Base-by-base conservation (phyloP, 2,329 filamentous ascomycete genomes). In the Trichoderma sp. region DNA sequence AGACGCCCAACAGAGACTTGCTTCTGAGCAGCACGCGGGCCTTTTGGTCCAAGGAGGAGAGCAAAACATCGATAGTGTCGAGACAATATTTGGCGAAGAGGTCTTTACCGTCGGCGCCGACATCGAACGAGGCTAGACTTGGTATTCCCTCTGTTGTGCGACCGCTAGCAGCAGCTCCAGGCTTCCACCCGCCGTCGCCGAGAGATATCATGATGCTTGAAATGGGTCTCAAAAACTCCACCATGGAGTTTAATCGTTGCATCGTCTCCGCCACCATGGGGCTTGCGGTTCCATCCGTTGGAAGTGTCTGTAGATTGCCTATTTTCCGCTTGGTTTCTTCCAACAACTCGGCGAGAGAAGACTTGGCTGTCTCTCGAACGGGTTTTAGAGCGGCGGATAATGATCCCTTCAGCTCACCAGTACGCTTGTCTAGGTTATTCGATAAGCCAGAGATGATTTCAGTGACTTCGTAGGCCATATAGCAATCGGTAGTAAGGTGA, bases 391-490 rank as follows among this genome's bases (percentile, higher is more conserved):
- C 92, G 65, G 96, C 92, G 5, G 92, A 90, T 61, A 99, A 87
- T 6, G 92, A 87, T 34, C 87, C 84, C 76, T 97, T 97, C 68
- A 97, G 84, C 74, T 97, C 93, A 2, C 93, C 93, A 0, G 93
- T 97, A 70, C 90, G 89, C 5, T 87, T 86, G 70, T 97, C 94
- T 4, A 99, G 82, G 45, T 90, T 89, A 67, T 89, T 90, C 2
- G 93, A 93, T 57, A 97, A 84, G 13, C 86, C 86, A 0, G 92
- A 92, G 56, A 98, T 88, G 69, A 97, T 92, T 74, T 97, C 94
- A 35, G 96, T 92, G 35, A 98, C 92, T 76, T 99, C 95, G 77
- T 97, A 99, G 8, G 93, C 93, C 58, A 99, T 86, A 77, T 92
- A 98, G 79, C 94, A 98, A 78, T 99, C 95, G 0, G 93, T 97